Percentiles rank a stretch among this genome's conserved stretches.
These are phyloP conservation scores for Rhododendron mucronatum DNA, from an alignment of 148 eudicot genomes.

Conservation along the genomic window DNA sequence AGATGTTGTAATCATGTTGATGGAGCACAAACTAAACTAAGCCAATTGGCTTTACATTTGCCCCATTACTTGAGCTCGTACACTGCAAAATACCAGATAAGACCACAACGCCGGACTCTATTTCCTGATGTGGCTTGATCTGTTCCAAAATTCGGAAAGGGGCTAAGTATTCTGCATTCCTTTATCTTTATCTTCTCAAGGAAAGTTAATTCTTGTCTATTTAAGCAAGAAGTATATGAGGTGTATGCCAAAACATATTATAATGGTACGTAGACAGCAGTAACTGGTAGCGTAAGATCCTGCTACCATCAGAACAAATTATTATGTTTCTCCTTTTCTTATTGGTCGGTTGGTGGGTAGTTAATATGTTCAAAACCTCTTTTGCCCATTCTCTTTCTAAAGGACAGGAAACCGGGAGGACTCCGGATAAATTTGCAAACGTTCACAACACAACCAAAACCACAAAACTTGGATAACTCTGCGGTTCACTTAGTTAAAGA, in stretches of 20 bases:
- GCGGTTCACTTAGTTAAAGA: not conserved
- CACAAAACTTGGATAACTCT: not conserved
- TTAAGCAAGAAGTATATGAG: not conserved
- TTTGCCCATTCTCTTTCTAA: not conserved
- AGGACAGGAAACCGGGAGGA: not conserved
- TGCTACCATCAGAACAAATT: not conserved
- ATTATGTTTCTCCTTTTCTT: not conserved
- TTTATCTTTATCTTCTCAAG: not conserved
- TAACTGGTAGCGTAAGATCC: not conserved
- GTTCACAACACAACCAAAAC: not conserved
- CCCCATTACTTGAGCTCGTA: not conserved
- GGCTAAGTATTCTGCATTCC: not conserved
- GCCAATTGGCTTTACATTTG: not conserved
- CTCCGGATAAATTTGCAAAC: not conserved
- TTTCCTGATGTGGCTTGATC: not conserved
- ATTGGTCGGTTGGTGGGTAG: not conserved
- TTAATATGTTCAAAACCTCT: not conserved
- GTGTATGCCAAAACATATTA: not conserved
- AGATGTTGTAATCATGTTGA: not conserved
- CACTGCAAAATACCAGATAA: not conserved
- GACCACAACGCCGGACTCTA: not conserved
- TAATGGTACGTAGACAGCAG: not conserved
- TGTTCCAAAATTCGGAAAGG: not conserved
- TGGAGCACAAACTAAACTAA: not conserved
- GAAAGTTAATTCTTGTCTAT: not conserved